Conservation (phyloP, 495 filamentous ascomycete genomes). For the Aspergillus mulundensis region DNA sequence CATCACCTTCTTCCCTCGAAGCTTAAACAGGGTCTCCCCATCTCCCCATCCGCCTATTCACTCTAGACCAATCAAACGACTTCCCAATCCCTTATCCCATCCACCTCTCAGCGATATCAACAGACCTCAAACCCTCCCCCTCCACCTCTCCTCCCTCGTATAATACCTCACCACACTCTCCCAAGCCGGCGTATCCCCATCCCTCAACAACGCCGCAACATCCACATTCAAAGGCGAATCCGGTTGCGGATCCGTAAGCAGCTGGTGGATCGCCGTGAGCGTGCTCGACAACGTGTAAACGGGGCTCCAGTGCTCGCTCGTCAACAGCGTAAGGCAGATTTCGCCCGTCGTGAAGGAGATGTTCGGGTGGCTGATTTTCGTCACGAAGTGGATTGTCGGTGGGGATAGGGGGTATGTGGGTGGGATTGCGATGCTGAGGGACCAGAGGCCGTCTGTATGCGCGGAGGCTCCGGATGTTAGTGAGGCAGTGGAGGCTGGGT, state of each 20-base stretch:
- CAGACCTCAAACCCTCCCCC: slow-evolving; percentile 5
- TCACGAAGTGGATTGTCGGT: slow-evolving; percentile 73
- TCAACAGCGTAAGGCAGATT: slow-evolving; percentile 86
- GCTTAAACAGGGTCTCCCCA: background rate
- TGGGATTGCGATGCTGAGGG: slow-evolving; percentile 73
- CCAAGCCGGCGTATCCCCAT: slow-evolving; percentile 71
- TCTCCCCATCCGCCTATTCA: background rate
- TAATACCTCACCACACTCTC: slow-evolving; percentile 80
- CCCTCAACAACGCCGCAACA: slow-evolving; percentile 70
- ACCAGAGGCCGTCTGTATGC: slow-evolving; percentile 88
- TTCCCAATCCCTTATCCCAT: no score
- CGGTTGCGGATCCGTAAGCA: slow-evolving; percentile 70
- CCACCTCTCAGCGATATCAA: no score
- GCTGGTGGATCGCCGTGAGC: slow-evolving; percentile 70
- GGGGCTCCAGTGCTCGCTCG: slow-evolving; percentile 74
- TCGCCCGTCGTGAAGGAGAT: slow-evolving; percentile 76
- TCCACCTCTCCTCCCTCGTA: slow-evolving; percentile 52
- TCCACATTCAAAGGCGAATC: slow-evolving; percentile 90
- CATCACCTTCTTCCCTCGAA: background rate
- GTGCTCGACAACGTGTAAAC: slow-evolving; percentile 76
- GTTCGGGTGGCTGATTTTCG: slow-evolving; percentile 82
- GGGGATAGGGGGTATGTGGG: slow-evolving; percentile 72
- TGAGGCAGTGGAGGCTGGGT: no score
- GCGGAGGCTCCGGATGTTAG: no score
- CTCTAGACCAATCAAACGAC: no score